A percentile compares a stretch with the other conserved stretches of the same genome.
phyloP scores from a whole-genome alignment of 1,284 basidiomycete genomes.

The Ganoderma lingzhi region DNA sequence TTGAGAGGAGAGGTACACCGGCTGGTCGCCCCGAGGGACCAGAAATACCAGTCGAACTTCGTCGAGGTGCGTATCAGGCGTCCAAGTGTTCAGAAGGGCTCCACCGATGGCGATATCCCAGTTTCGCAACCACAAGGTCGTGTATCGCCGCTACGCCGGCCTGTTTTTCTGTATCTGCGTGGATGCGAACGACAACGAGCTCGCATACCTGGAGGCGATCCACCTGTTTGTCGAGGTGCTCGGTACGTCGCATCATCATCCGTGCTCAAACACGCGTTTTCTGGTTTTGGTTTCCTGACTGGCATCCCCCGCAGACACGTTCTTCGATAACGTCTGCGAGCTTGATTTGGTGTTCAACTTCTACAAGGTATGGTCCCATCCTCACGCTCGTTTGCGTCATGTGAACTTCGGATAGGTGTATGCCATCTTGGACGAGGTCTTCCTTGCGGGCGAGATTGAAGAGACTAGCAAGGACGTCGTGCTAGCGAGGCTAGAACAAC shows the following conservation, averaged over 20 bases:
- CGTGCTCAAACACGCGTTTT: not conserved
- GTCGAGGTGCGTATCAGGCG: conserved; percentile 78
- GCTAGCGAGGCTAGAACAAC: conserved; percentile 85
- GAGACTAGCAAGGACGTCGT: conserved; percentile 98
- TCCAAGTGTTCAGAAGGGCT: not conserved
- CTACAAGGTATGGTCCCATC: conserved; percentile 78
- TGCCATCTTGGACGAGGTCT: conserved; percentile 97
- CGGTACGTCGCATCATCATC: conserved; percentile 58
- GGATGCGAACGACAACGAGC: conserved; percentile 97
- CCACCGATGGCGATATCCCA: conserved; percentile 40
- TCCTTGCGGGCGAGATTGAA: conserved; percentile 98
- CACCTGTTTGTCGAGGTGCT: conserved; percentile 99
- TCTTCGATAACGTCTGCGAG: conserved; percentile 99
- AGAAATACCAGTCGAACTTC: conserved; percentile 99
- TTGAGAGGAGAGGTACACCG: conserved; percentile 96
- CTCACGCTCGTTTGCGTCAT: not conserved
- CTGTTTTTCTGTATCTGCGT: conserved; percentile 99
- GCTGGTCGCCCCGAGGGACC: conserved; percentile 95
- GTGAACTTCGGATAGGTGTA: conserved; percentile 72
- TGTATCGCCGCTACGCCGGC: conserved; percentile 95
- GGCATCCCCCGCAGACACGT: conserved; percentile 73
- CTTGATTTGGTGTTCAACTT: conserved; percentile 98
- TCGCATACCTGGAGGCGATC: conserved; percentile 97
- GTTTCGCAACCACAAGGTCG: conserved; percentile 96
- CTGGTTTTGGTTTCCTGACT: not conserved